Percentiles rank a stretch among this genome's conserved stretches.
Conservation (phyloP, 2,329 filamentous ascomycete species). For the Colletotrichum navitas region DNA sequence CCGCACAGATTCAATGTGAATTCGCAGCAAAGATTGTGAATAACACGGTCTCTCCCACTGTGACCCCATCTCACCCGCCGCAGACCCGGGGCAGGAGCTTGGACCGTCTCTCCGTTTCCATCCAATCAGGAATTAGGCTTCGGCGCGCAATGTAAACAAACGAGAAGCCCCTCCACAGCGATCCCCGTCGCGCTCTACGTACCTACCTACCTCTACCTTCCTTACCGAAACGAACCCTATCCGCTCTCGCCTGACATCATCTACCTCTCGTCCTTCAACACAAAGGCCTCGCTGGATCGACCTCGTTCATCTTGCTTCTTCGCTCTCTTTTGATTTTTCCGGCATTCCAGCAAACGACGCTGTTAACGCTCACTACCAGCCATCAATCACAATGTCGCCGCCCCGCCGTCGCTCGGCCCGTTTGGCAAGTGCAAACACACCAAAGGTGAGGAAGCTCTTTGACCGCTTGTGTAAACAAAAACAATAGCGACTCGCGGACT, state of each 20-base stretch:
- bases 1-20: slow-evolving; percentile 4
- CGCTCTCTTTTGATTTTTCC: neutral
- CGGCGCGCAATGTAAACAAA: slow-evolving; percentile 40
- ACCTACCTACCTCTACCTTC: slow-evolving; percentile 1
- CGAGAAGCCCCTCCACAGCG: slow-evolving; percentile 32
- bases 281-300: slow-evolving; percentile 27
- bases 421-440: slow-evolving; percentile 51
- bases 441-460: slow-evolving; percentile 51
- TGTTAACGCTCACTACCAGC: slow-evolving; percentile 14
- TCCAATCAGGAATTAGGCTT: slow-evolving; percentile 24
- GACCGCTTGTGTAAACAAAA: slow-evolving; percentile 39
- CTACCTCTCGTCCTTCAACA: slow-evolving; percentile 21
- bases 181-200: slow-evolving; percentile 37
- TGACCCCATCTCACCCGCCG: slow-evolving; percentile 21
- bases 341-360: slow-evolving; percentile 17
- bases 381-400: slow-evolving; percentile 53
- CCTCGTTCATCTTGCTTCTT: slow-evolving; percentile 13
- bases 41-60: neutral
- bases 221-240: slow-evolving; percentile 13
- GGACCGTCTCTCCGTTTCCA: slow-evolving; percentile 1
- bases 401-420: slow-evolving; percentile 60
- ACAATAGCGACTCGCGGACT: slow-evolving; percentile 9
- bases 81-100: slow-evolving; percentile 27
- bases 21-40: slow-evolving; percentile 17
- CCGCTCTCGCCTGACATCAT: slow-evolving; percentile 41